A percentile compares a stretch with the other conserved stretches of the same genome.
phyloP scores from a whole-genome alignment of 768 basidiomycete species.

The Russula griseocarnosa region DNA sequence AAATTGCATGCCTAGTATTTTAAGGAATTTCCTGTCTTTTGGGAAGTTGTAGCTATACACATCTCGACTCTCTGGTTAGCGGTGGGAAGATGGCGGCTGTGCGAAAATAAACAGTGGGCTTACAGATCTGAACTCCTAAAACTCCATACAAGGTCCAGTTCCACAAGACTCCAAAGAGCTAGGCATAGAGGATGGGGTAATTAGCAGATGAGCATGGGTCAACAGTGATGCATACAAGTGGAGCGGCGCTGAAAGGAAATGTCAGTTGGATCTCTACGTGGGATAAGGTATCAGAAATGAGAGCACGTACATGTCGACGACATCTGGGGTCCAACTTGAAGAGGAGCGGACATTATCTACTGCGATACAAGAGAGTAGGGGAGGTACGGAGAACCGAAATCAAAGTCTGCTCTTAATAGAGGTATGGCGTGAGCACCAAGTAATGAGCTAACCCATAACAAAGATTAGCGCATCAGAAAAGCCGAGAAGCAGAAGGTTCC shows the following conservation, averaged over 20 bases:
- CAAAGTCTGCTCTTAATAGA: too few relatives aligned
- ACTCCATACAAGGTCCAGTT: constrained; percentile 19
- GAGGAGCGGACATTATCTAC: constrained; percentile 4
- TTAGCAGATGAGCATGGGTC: not conserved
- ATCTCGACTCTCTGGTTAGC: not conserved
- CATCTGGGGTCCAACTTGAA: not conserved
- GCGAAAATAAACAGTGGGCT: not conserved
- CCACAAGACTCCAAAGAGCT: constrained; percentile 13
- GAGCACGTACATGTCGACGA: constrained; percentile 9
- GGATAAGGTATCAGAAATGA: not conserved
- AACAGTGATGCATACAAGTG: not conserved
- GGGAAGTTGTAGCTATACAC: constrained; percentile 22
- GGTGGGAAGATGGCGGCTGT: too few relatives aligned
- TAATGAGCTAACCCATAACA: not conserved
- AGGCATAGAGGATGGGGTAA: not conserved
- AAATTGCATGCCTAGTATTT: constrained; percentile 5
- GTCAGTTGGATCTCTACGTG: not conserved
- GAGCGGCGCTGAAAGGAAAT: constrained; percentile 3
- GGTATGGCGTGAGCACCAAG: not conserved
- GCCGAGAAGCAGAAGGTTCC: not conserved
- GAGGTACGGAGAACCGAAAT: not conserved
- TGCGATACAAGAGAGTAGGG: not conserved
- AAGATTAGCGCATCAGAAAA: not conserved
- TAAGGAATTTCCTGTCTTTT: not conserved
- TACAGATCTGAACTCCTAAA: constrained; percentile 14